Conservation (phyloP, 208 protist genomes). For the Acanthamoeba healyi region DNA sequence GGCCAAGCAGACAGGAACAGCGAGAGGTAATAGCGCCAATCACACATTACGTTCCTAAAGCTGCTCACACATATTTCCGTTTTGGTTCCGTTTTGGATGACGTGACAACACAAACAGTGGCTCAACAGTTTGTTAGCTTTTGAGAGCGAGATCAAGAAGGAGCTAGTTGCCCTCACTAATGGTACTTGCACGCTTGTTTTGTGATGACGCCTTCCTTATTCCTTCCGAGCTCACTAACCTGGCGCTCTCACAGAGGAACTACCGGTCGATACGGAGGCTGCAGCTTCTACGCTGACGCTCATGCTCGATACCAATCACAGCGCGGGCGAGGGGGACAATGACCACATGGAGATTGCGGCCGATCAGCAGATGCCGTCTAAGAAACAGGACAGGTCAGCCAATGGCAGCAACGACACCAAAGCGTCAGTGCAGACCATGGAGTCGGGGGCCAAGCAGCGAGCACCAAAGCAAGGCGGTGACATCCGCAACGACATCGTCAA, state of each 20-base stretch:
- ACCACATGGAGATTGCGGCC: not conserved
- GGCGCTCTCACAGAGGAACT: not conserved
- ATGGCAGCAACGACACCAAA: not conserved
- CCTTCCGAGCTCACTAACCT: not conserved
- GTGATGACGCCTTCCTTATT: not conserved
- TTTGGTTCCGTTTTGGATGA: too few relatives aligned
- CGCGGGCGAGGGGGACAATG: not conserved
- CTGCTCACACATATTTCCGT: too few relatives aligned
- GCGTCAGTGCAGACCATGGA: not conserved
- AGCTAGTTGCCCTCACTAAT: not conserved
- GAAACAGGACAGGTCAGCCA: not conserved
- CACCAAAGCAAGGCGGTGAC: too few relatives aligned
- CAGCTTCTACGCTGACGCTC: not conserved
- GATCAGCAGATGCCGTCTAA: not conserved
- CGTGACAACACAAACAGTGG: not conserved
- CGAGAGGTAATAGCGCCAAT: too few relatives aligned
- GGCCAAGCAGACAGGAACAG: conserved; percentile 15
- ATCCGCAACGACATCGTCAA: not conserved
- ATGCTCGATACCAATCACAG: not conserved
- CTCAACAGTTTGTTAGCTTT: not conserved
- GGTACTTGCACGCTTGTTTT: not conserved
- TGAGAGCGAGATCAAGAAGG: not conserved
- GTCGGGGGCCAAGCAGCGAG: not conserved
- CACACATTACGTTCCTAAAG: too few relatives aligned
- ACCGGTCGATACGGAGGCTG: not conserved